Evolutionary conservation across 305 asterid genomes (phyloP), one percentile per base, ranked within the genome.

Genomic region (Solanum hybrid): DNA sequence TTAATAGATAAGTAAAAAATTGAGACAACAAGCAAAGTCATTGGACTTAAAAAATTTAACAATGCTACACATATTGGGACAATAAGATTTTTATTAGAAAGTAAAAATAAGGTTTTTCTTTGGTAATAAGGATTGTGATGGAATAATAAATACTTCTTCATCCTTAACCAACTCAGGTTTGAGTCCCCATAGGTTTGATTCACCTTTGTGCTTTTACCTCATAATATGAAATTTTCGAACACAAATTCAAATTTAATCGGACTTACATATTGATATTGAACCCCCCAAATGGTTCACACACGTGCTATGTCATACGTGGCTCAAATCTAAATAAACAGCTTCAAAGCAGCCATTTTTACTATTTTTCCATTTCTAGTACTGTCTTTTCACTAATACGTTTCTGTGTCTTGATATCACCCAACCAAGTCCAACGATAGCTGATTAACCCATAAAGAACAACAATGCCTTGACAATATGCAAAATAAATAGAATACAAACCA

Each of bases 41-140:
- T 17, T 17, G 0, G n/a, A 51, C 66, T 51, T 51, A 1, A 51
- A 51, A 51, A 14, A 16, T 16, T 51, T 51, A 17, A 16, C 66
- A 16, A 51, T 46, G 20, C 20, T 46, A 40, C 56, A 46, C 60
- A 13, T 12, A 12, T 2, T 51, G 66, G n/a, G n/a, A 51, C n/a
- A 14, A 37, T 37, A 37, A 35, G 37, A 8, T 35, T 35, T 37
- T 2, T 38, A 46, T 51, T 51, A 51, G 8, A 51, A 51, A 51
- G 66, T 51, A 6, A 16, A 16, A 51, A 51, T 17, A 51, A 17
- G n/a, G 10, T 6, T 17, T 56, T 56, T 6, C 10, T 17, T 6
- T 0, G 0, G 4, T 17, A 16, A 51, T 2, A 51, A 51, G 2
- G 9, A 51, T 51, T 6, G 9, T 51, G 9, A 0, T 51, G 22